phyloP scores from a whole-genome alignment of 2,329 filamentous ascomycete species.

The Talaromyces sp. region DNA sequence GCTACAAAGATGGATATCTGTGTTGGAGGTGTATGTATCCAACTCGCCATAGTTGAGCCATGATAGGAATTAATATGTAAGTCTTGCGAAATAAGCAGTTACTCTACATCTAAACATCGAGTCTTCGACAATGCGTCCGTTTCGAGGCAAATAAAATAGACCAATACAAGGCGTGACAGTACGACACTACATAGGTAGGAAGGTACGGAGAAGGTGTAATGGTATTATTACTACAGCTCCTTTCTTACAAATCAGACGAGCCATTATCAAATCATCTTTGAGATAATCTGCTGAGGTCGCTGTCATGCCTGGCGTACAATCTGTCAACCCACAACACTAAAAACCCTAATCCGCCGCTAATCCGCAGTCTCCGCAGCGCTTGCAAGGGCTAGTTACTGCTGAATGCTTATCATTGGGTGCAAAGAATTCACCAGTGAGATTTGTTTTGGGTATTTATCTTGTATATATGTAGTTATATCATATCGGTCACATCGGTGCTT shows the following conservation, averaged over 20 bases:
- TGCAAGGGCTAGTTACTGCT: background rate
- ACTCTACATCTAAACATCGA: background rate
- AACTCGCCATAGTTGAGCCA: background rate
- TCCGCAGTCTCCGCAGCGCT: background rate
- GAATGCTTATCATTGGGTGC: background rate
- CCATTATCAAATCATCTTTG: background rate
- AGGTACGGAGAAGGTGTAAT: background rate
- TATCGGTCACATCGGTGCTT: background rate
- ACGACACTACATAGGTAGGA: background rate
- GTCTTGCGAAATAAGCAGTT: background rate
- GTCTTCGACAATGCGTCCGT: background rate
- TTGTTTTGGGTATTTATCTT: background rate
- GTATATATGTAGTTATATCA: background rate
- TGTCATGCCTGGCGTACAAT: too few species aligned
- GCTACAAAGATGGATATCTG: background rate
- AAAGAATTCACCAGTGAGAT: background rate
- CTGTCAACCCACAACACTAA: background rate
- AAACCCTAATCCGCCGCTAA: background rate
- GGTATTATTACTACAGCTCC: background rate
- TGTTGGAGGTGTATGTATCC: background rate
- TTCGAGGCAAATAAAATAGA: background rate
- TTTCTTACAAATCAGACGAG: background rate
- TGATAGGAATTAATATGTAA: background rate
- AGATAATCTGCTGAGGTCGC: background rate
- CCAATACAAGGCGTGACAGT: background rate